Percentiles rank a stretch among this genome's conserved stretches.
Conservation (phyloP, 2,329 filamentous ascomycete species). For the Capronia epimyces region DNA sequence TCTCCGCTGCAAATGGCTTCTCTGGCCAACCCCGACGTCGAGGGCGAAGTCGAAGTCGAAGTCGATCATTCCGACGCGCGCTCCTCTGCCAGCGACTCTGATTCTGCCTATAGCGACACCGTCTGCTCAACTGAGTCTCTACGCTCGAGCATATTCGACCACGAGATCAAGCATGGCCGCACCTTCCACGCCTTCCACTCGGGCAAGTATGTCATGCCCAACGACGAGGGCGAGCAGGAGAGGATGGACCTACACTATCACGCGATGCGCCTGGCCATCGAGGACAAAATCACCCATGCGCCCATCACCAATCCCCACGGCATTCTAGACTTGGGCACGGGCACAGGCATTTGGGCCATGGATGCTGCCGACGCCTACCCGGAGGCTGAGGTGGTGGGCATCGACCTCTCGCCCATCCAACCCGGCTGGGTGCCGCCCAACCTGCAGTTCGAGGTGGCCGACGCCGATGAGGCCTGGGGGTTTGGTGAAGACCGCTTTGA, state of each 20-base stretch:
- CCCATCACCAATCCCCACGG: slow-evolving; percentile 10
- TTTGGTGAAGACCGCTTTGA: slow-evolving; percentile 49
- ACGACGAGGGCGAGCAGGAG: slow-evolving; percentile 33
- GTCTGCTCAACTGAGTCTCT: slow-evolving; percentile 29
- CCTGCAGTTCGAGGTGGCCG: slow-evolving; percentile 52
- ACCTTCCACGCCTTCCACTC: slow-evolving; percentile 35
- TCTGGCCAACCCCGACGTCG: not conserved
- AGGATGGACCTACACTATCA: slow-evolving; percentile 10
- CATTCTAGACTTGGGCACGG: slow-evolving; percentile 14
- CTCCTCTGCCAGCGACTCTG: slow-evolving; percentile 9
- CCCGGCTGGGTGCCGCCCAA: slow-evolving; percentile 48
- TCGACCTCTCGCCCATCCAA: slow-evolving; percentile 29
- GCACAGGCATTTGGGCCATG: slow-evolving; percentile 16
- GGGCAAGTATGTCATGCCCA: slow-evolving; percentile 39
- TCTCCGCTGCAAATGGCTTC: not conserved
- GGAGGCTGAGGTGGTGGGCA: slow-evolving; percentile 18
- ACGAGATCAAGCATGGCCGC: slow-evolving; percentile 33
- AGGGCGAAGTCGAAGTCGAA: not conserved
- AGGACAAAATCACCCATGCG: slow-evolving; percentile 13
- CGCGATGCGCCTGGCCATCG: slow-evolving; percentile 7
- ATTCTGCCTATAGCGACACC: slow-evolving; percentile 13
- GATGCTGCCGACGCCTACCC: slow-evolving; percentile 34
- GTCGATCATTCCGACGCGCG: not conserved
- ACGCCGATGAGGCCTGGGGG: slow-evolving; percentile 53
- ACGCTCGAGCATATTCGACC: slow-evolving; percentile 31